These are phyloP conservation scores for Lasiodiplodia gonubiensis DNA, from an alignment of 2,329 filamentous ascomycete species.

Conservation along the genomic window DNA sequence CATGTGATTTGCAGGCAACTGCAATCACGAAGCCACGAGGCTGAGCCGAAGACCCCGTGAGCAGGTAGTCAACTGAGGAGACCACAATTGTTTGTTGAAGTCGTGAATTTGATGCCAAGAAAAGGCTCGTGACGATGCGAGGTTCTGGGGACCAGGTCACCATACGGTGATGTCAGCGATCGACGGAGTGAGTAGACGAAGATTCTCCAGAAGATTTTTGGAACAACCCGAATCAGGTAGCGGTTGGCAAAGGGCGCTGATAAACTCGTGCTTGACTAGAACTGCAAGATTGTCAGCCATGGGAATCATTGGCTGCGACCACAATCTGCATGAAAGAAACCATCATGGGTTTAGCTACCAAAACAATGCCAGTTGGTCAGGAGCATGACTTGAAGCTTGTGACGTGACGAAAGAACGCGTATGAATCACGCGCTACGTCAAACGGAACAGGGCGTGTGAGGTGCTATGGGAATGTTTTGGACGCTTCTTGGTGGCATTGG, in stretches of 20 bases:
- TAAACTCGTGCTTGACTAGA: background rate
- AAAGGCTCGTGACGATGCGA: background rate
- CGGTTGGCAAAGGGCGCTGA: background rate
- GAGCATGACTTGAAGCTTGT: background rate
- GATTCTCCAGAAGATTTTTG: background rate
- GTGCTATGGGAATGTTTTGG: background rate
- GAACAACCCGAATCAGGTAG: background rate
- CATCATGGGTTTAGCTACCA: background rate
- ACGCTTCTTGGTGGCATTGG: background rate
- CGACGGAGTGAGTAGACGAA: background rate
- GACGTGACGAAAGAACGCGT: background rate
- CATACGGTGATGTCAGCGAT: background rate
- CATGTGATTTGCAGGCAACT: background rate
- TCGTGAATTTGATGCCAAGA: background rate
- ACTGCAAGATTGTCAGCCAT: background rate
- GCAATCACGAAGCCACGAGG: background rate
- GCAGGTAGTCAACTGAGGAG: background rate
- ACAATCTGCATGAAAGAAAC: background rate
- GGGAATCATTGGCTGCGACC: background rate
- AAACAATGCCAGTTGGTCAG: background rate
- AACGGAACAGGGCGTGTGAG: background rate
- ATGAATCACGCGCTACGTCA: background rate
- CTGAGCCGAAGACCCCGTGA: background rate
- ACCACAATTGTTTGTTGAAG: background rate
- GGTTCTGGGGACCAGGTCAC: background rate